Evolutionary conservation across 2,329 filamentous ascomycete genomes (phyloP).

Genomic region (Pseudohalonectria lignicola): DNA sequence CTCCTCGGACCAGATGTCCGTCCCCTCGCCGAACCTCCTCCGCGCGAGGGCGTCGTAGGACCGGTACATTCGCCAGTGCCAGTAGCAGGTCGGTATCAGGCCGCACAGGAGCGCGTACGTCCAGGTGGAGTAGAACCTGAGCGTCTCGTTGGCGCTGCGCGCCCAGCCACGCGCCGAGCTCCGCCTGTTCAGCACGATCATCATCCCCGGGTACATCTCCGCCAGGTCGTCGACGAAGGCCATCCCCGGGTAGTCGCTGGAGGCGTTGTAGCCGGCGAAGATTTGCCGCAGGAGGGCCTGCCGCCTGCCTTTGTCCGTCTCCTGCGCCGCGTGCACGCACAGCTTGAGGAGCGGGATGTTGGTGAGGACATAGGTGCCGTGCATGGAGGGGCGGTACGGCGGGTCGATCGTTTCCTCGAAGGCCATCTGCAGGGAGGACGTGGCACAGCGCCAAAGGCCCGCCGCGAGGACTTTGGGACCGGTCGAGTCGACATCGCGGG

Average conservation of each 20-base stretch:
- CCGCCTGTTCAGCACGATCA: constrained; percentile 13
- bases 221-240: constrained; percentile 23
- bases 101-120: too few species aligned
- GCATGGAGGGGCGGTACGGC: constrained; percentile 18
- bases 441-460: constrained; percentile 23
- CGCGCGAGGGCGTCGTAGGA: too few species aligned
- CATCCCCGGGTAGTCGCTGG: constrained; percentile 17
- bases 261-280: constrained; percentile 17
- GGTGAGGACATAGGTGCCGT: constrained; percentile 12
- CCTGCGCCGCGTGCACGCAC: constrained; percentile 14
- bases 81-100: too few species aligned
- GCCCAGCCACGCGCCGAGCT: too few species aligned
- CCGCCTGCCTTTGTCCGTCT: constrained; percentile 14
- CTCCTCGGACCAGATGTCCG: too few species aligned
- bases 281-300: constrained; percentile 18
- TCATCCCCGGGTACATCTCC: constrained; percentile 19
- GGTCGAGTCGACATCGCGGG: too few species aligned
- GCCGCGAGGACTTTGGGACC: too few species aligned
- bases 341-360: constrained; percentile 12
- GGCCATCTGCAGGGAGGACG: constrained; percentile 22
- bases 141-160: constrained; percentile 61
- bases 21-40: too few species aligned
- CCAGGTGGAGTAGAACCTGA: constrained; percentile 24
- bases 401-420: constrained; percentile 17
- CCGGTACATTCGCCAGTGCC: too few species aligned